Percentiles rank a stretch among this genome's conserved stretches.
phyloP scores from a whole-genome alignment of 805 yeast genomes.

The Metschnikowia matae region DNA sequence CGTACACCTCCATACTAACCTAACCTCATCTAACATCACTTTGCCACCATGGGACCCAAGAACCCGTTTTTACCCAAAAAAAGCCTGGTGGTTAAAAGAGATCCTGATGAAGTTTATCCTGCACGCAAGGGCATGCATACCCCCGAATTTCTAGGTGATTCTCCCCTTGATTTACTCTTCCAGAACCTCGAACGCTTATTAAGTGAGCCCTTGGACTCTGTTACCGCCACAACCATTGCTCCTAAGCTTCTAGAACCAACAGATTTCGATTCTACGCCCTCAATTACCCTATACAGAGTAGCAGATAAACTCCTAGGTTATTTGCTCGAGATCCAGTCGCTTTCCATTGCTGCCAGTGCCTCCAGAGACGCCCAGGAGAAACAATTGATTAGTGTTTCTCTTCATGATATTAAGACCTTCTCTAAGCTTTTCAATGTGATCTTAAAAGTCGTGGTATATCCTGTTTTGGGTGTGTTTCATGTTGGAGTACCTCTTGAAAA shows the following conservation, averaged over 20 bases:
- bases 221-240: slow-evolving; percentile 14
- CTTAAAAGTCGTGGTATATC: slow-evolving; percentile 67
- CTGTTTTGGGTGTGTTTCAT: slow-evolving; percentile 49
- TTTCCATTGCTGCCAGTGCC: slow-evolving; percentile 22
- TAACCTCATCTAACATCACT: neutral
- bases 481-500: slow-evolving; percentile 64
- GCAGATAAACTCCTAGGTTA: slow-evolving; percentile 33
- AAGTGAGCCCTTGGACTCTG: slow-evolving; percentile 22
- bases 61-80: slow-evolving; percentile 32
- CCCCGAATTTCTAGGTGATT: slow-evolving; percentile 25
- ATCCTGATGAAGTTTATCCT: slow-evolving; percentile 31
- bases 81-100: slow-evolving; percentile 28
- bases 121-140: slow-evolving; percentile 31
- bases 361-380: slow-evolving; percentile 18
- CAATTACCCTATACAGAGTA: slow-evolving; percentile 16
- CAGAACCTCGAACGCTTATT: slow-evolving; percentile 25
- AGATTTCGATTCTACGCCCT: neutral
- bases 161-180: slow-evolving; percentile 36
- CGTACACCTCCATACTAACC: neutral
- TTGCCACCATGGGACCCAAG: slow-evolving; percentile 5
- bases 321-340: slow-evolving; percentile 36
- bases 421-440: slow-evolving; percentile 60
- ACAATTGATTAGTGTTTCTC: slow-evolving; percentile 58
- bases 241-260: neutral
- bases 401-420: slow-evolving; percentile 79